Evolutionary conservation across 192 early-diverging fungal species (phyloP), one percentile per base, ranked within the genome.

Genomic region (Dispira parvispora): DNA sequence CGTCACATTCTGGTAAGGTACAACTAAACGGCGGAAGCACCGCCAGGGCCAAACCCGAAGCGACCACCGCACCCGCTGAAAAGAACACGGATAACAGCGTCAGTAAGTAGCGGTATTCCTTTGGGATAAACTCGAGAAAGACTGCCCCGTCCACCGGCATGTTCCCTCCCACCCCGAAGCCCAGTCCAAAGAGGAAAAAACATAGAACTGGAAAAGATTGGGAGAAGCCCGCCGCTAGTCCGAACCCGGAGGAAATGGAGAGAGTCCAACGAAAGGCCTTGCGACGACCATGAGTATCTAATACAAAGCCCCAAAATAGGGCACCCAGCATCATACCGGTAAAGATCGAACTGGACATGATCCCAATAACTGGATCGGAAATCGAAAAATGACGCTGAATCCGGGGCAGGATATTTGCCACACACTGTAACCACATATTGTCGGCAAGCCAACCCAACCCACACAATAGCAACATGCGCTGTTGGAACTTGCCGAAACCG

Each of bases 401-500:
- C 21, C 80, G 77, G 16, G 88, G 88, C 46, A 89, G 75, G 46
- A 88, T 86, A 16, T 84, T 77, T 1, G 85, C 80, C 14, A 86
- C 74, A 62, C 82, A 82, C 76, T 90, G 74, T 65, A 69, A 65
- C 65, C 76, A 81, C 76, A 88, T 86, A 79, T 92, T 92, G 74
- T 92, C 90, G 0, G 87, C 88, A 44, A 88, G 73, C 90, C 90
- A 92, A 0, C 90, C 90, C 54, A 88, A 76, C 10, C 90, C 88
- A 65, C 86, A 89, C 38, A 88, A 72, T 12, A 81, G 75, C 71
- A 77, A 66, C 9, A 77, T 69, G 8, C 75, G 64, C 12, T 70
- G 67, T 57, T 88, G 86, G 73, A 82, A 88, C 54, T 73, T 72
- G 13, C 86, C 86, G 65, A 83, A 82, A n/a, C 86, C 86, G 43